Base-by-base conservation (phyloP, 768 basidiomycete genomes). In the Leccinum rimulosum region DNA sequence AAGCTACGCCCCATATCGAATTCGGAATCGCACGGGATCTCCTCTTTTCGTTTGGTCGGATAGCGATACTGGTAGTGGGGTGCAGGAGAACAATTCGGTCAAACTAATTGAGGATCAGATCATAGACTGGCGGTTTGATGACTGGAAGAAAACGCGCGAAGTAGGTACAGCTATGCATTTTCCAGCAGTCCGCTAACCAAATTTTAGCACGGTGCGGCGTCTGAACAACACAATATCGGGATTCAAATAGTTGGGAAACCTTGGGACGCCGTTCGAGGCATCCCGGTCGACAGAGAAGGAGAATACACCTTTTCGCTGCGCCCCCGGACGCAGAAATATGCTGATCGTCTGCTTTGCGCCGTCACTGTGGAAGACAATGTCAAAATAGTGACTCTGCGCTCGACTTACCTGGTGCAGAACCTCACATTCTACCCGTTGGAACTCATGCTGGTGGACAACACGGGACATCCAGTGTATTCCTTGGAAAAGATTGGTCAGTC, bases 71-170 rank as follows among this genome's bases (percentile, higher is more conserved):
- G 81, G 66, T 64, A 63, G 71, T 27, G 76, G 74, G 55, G 70
- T 75, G 14, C 81, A 80, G 50, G 82, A 84, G 58, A 70, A 76
- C 3, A 77, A 78, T 31, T 76, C 80, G 31, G 79, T 85, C 47
- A 84, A 86, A 65, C 75, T 99, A 38, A 76, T 83, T 19, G 83
- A 93, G 63, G 88, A 89, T 38, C 82, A 91, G 66, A 85, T 80
- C 8, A 77, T 92, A 4, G 95, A 98, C 57, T 98, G 97, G 97
- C 82, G 97, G 56, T 98, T 98, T 67, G 95, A 98, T 69, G 95
- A 98, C 68, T 94, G 93, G 89, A 89, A 88, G 70, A 89, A 88
- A 4, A 87, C 91, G 78, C 86, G 97, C 69, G 97, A 99, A 79
- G 95, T 93, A 68, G 60, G 79, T 63, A 17, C 50, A 49, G 25